Evolutionary conservation across 2,329 filamentous ascomycete genomes (phyloP).

Genomic region (Thielaviopsis populi): DNA sequence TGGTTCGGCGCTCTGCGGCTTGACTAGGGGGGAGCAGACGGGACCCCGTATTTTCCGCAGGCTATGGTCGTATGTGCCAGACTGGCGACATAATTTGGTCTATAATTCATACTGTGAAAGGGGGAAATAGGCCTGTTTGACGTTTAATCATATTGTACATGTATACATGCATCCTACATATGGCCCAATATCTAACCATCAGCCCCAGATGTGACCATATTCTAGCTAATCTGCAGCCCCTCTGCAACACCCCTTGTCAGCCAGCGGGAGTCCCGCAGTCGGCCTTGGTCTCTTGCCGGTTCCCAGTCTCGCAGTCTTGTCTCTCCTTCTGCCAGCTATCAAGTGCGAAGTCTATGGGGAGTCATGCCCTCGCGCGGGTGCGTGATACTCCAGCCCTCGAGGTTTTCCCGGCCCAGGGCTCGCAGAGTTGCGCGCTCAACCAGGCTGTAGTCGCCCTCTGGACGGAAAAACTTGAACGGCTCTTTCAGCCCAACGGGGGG

Average conservation of each 20-base stretch:
- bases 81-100: no score
- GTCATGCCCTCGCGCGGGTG: constrained; percentile 34
- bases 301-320: no score
- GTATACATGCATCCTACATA: no score
- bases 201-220: no score
- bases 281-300: no score
- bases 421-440: constrained; percentile 41
- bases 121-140: background rate
- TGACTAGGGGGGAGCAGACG: background rate
- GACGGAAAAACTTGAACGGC: constrained; percentile 26
- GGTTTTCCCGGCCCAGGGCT: constrained; percentile 31
- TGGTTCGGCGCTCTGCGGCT: background rate
- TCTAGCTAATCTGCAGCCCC: no score
- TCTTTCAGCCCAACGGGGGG: constrained; percentile 33
- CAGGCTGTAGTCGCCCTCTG: constrained; percentile 34
- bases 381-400: constrained; percentile 39
- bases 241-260: background rate
- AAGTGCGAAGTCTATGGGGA: constrained; percentile 23
- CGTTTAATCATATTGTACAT: no score
- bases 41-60: background rate
- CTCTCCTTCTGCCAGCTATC: background rate
- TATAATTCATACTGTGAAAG: background rate
- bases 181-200: no score
- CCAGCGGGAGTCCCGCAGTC: no score
- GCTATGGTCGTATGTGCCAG: background rate